Evolutionary conservation across 768 basidiomycete species (phyloP).

Genomic region (Xerocomus brunneocitrinus): DNA sequence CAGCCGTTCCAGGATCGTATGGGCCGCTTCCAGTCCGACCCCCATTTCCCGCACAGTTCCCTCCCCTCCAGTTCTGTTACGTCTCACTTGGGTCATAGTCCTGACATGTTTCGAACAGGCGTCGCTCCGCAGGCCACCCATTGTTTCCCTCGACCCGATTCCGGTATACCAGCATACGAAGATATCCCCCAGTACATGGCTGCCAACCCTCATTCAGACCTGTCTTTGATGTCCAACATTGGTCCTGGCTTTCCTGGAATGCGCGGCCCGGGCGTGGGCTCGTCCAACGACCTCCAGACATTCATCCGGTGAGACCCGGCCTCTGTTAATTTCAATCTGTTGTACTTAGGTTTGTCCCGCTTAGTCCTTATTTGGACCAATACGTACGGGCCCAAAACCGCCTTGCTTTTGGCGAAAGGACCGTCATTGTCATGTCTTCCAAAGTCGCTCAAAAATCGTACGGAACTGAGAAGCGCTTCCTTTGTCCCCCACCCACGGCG

Average conservation of each 20-base stretch:
- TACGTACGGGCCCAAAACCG: constrained; percentile 83
- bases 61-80: constrained; percentile 39
- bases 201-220: constrained; percentile 48
- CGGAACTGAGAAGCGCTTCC: constrained; percentile 92
- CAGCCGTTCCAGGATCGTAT: constrained; percentile 60
- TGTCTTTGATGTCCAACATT: constrained; percentile 58
- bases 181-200: constrained; percentile 56
- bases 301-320: constrained; percentile 61
- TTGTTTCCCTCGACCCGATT: constrained; percentile 47
- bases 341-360: constrained; percentile 11
- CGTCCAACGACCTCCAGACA: constrained; percentile 69
- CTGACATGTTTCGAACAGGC: constrained; percentile 56
- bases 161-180: constrained; percentile 48
- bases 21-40: constrained; percentile 51
- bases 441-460: constrained; percentile 98
- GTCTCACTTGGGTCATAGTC: constrained; percentile 47
- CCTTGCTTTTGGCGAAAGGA: constrained; percentile 87
- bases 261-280: constrained; percentile 54
- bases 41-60: constrained; percentile 45
- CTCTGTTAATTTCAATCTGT: constrained; percentile 17
- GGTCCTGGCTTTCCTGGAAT: constrained; percentile 61
- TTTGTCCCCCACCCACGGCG: constrained; percentile 91
- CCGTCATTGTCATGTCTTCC: constrained; percentile 96
- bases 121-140: constrained; percentile 71
- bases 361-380: constrained; percentile 76